A percentile compares a stretch with the other conserved stretches of the same genome.
phyloP scores from a whole-genome alignment of 176 grass and related monocot species.

The Urochloa ruziziensis region DNA sequence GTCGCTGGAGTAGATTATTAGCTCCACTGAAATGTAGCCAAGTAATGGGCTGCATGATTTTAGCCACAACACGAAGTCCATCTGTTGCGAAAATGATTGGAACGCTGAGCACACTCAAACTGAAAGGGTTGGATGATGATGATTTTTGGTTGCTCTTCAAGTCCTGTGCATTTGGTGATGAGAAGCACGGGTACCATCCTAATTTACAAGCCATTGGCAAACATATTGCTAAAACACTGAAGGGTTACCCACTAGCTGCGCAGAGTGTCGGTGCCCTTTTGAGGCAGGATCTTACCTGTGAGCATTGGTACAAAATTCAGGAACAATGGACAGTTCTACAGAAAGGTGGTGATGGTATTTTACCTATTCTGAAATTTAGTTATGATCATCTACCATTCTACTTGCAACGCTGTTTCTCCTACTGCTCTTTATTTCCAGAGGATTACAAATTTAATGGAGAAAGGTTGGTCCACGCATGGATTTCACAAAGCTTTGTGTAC shows the following conservation, averaged over 20 bases:
- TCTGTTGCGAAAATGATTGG: constrained; percentile 20
- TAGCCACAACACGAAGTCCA: background rate
- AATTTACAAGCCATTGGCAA: background rate
- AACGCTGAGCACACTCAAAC: background rate
- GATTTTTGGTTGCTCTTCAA: constrained; percentile 35
- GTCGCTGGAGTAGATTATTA: background rate
- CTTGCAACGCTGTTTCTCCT: constrained; percentile 2
- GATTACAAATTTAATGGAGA: background rate
- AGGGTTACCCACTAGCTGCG: constrained; percentile 35
- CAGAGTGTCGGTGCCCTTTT: background rate
- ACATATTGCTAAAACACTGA: constrained; percentile 3
- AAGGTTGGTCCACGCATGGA: constrained; percentile 48
- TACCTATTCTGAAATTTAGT: constrained; percentile 23
- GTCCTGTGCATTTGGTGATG: constrained; percentile 45
- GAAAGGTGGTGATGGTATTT: constrained; percentile 17
- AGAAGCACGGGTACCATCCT: background rate
- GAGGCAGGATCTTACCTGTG: background rate
- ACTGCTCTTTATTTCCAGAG: background rate
- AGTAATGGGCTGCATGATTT: background rate
- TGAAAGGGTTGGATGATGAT: constrained; percentile 1
- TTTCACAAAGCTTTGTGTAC: constrained; percentile 56
- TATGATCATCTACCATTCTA: constrained; percentile 2
- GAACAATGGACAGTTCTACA: constrained; percentile 25
- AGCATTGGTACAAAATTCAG: constrained; percentile 16
- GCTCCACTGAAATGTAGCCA: background rate